These are phyloP conservation scores for Talaromyces sp. DNA, from an alignment of 2,329 filamentous ascomycete genomes.

Conservation along the genomic window DNA sequence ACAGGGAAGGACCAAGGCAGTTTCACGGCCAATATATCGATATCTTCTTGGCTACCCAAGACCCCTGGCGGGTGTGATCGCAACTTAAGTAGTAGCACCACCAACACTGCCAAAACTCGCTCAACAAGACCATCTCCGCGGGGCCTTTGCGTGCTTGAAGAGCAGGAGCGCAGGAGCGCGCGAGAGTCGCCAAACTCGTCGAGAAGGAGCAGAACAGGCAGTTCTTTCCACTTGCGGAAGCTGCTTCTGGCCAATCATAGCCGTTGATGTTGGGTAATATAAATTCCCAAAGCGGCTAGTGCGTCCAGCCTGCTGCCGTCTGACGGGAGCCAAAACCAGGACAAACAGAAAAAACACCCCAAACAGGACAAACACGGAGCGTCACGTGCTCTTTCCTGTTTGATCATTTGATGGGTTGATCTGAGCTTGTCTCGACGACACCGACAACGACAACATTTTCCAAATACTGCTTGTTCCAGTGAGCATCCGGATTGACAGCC, in stretches of 20 bases:
- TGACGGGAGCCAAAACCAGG: background rate
- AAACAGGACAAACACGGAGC: background rate
- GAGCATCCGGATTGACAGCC: no score
- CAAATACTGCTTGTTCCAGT: no score
- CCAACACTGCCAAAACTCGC: background rate
- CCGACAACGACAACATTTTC: no score
- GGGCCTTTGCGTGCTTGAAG: background rate
- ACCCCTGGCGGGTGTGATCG: no score
- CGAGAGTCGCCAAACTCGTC: background rate
- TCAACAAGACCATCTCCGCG: background rate
- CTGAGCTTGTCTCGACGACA: no score
- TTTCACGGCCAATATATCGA: background rate
- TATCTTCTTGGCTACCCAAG: background rate
- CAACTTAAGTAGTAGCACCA: background rate
- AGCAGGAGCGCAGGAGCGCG: no score
- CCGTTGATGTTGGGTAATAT: conserved; percentile 31
- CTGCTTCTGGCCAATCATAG: conserved; percentile 22
- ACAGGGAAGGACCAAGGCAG: no score
- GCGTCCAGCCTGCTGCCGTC: background rate
- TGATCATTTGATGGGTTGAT: no score
- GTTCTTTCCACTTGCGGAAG: background rate
- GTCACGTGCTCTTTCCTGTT: background rate
- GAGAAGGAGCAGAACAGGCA: background rate
- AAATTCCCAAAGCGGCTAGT: conserved; percentile 26
- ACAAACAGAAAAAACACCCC: no score